phyloP scores from a whole-genome alignment of 768 basidiomycete species.

The Erythrobasidium yunnanense region DNA sequence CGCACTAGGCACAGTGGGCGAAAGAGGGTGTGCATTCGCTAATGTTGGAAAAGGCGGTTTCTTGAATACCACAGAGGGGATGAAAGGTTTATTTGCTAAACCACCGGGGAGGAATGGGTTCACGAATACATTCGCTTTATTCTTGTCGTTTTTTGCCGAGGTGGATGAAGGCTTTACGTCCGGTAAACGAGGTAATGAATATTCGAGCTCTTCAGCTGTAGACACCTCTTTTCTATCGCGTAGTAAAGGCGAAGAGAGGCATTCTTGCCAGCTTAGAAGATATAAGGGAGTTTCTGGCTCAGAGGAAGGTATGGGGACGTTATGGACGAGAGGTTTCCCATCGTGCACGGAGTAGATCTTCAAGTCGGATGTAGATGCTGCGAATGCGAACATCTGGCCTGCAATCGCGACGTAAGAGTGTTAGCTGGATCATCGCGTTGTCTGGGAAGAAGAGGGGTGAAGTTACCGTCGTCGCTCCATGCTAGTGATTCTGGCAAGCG shows the following conservation, averaged over 20 bases:
- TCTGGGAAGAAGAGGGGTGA: not conserved
- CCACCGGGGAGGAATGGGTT: conserved; percentile 17
- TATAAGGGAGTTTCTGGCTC: not conserved
- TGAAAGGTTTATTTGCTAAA: conserved; percentile 12
- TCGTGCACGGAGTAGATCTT: conserved; percentile 11
- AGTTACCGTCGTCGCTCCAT: not conserved
- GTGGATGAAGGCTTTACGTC: too few species aligned
- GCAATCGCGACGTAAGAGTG: not conserved
- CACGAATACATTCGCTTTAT: not conserved
- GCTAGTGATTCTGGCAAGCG: not conserved
- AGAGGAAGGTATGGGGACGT: not conserved
- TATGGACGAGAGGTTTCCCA: not conserved
- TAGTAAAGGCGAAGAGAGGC: too few species aligned
- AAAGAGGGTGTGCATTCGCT: not conserved
- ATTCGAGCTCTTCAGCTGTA: not conserved
- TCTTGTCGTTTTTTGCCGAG: too few species aligned
- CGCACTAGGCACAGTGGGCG: not conserved
- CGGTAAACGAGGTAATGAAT: not conserved
- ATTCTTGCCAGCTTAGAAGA: conserved; percentile 8
- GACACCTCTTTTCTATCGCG: not conserved
- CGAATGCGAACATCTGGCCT: conserved; percentile 19
- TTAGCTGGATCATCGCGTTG: not conserved
- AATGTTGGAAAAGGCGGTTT: not conserved
- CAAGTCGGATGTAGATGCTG: not conserved
- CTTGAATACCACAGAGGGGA: not conserved